A percentile compares a stretch with the other conserved stretches of the same genome.
These are phyloP conservation scores for Aspergillus chevalieri DNA, from an alignment of 2,329 filamentous ascomycete genomes.

Conservation along the genomic window DNA sequence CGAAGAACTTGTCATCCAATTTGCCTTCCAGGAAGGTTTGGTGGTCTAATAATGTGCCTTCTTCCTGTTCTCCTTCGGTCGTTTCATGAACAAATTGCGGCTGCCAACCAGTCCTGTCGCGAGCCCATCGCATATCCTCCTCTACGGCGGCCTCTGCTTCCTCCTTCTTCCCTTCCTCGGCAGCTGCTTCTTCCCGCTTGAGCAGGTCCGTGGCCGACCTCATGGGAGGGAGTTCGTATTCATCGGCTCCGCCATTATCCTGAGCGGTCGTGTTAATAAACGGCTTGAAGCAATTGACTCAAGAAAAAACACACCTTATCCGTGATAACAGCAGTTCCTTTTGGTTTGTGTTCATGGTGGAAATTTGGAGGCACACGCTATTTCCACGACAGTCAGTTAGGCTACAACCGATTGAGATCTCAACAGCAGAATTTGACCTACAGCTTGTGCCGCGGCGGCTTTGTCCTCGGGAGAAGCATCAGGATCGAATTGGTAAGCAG, in stretches of 20 bases:
- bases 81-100: conserved; percentile 66
- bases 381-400: background rate
- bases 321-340: conserved; percentile 56
- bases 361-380: conserved; percentile 61
- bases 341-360: conserved; percentile 44
- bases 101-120: conserved; percentile 74
- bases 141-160: conserved; percentile 40
- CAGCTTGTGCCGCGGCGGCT: conserved; percentile 67
- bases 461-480: conserved; percentile 80
- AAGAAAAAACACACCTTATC: conserved; percentile 53
- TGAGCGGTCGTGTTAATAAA: conserved; percentile 14
- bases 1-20: conserved; percentile 83
- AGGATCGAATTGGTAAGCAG: conserved; percentile 81
- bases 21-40: conserved; percentile 78
- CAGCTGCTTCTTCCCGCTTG: conserved; percentile 51
- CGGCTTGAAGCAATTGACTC: background rate
- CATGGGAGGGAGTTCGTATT: conserved; percentile 72
- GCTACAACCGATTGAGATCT: background rate
- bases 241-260: conserved; percentile 62
- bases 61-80: conserved; percentile 49
- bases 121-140: conserved; percentile 51
- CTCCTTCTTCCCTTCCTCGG: conserved; percentile 47
- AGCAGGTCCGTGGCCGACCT: conserved; percentile 49
- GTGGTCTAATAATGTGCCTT: conserved; percentile 71
- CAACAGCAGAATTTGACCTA: conserved; percentile 47